phyloP scores from a whole-genome alignment of 2,329 filamentous ascomycete genomes.

The Plectosphaerella sp. region DNA sequence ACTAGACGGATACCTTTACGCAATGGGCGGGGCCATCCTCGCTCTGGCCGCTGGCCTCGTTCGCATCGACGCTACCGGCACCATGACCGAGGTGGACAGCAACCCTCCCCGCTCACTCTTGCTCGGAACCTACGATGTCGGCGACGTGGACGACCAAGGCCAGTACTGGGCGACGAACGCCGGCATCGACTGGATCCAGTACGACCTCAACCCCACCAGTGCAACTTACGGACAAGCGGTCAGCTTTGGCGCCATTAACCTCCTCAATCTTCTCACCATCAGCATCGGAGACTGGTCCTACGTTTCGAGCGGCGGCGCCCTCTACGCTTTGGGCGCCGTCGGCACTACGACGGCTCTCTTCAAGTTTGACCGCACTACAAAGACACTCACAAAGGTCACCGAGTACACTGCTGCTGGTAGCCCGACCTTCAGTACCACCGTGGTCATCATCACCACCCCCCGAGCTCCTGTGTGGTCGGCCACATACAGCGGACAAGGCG shows the following conservation, averaged over 20 bases:
- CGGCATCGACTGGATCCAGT: conserved; percentile 11
- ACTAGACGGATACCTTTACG: conserved; percentile 18
- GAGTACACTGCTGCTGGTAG: not conserved
- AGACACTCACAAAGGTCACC: conserved; percentile 2
- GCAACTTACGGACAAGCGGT: conserved; percentile 9
- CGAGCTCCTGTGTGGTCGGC: conserved; percentile 10
- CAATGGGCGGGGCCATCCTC: not conserved
- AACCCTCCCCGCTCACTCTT: conserved; percentile 1
- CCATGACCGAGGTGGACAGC: conserved; percentile 4
- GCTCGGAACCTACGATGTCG: conserved; percentile 8
- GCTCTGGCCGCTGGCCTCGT: conserved; percentile 7
- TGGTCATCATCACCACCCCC: not conserved
- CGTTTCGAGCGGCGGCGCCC: conserved; percentile 11
- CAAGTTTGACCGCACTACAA: conserved; percentile 10
- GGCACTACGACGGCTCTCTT: conserved; percentile 6
- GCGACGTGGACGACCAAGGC: conserved; percentile 15
- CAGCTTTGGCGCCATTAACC: not conserved
- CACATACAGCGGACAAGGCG: conserved; percentile 12
- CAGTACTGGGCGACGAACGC: conserved; percentile 12
- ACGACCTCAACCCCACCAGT: conserved; percentile 14
- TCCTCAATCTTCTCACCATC: not conserved
- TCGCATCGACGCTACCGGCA: conserved; percentile 14
- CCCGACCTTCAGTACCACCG: conserved; percentile 8
- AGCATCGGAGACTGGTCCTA: conserved; percentile 14
- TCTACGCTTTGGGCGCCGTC: conserved; percentile 12